These are phyloP conservation scores for Eutrema heterophyllum DNA, from an alignment of 345 rosid species.

Conservation along the genomic window DNA sequence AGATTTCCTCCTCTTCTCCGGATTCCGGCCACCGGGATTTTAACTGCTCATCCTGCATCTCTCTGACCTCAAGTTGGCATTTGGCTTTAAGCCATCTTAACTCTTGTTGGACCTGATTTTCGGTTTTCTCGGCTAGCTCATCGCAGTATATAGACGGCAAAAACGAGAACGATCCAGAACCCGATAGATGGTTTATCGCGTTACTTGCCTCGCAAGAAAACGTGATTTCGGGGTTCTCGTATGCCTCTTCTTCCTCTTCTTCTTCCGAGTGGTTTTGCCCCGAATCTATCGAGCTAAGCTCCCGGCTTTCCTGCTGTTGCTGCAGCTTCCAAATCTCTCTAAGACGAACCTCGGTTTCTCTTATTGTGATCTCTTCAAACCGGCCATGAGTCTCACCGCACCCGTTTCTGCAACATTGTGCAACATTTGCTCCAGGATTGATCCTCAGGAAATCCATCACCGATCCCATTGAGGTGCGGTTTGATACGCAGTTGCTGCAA, in stretches of 20 bases:
- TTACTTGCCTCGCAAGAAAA: conserved; percentile 18
- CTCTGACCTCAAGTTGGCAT: conserved; percentile 51
- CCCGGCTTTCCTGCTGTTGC: conserved; percentile 73
- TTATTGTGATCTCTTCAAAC: conserved; percentile 73
- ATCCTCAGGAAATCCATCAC: conserved; percentile 64
- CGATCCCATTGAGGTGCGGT: conserved; percentile 76
- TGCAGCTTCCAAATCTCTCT: conserved; percentile 60
- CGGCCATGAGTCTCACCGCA: conserved; percentile 90
- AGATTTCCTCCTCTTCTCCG: conserved; percentile 7
- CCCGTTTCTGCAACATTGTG: conserved; percentile 64
- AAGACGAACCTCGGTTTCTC: conserved; percentile 51
- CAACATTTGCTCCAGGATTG: conserved; percentile 45
- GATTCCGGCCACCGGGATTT: conserved; percentile 19
- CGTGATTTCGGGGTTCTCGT: conserved; percentile 28
- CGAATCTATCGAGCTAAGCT: conserved; percentile 61
- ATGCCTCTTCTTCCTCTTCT: conserved; percentile 40
- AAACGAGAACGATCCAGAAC: conserved; percentile 37
- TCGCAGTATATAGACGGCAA: conserved; percentile 22
- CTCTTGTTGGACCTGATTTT: conserved; percentile 48
- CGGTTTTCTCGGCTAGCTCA: conserved; percentile 35
- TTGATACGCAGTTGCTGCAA: conserved; percentile 79
- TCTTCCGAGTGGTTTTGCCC: conserved; percentile 72
- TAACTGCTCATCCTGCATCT: conserved; percentile 48
- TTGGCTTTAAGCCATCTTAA: conserved; percentile 68
- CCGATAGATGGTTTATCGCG: conserved; percentile 22